Evolutionary conservation across 2,329 filamentous ascomycete species (phyloP).

Genomic region (Aspergillus sp.): DNA sequence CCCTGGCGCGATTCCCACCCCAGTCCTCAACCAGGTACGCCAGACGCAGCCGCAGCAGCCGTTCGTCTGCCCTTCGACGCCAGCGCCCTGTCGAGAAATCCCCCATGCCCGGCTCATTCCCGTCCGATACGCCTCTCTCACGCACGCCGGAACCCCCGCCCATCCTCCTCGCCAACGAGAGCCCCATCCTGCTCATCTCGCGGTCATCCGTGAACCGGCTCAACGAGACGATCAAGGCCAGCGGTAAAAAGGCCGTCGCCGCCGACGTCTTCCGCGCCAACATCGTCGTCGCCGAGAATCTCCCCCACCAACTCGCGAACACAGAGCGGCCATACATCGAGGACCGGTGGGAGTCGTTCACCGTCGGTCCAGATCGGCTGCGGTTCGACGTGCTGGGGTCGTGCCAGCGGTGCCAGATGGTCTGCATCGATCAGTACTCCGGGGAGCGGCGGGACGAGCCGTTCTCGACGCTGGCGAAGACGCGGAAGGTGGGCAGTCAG

Average conservation of each 20-base stretch:
- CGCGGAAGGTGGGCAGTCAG: slow-evolving; percentile 75
- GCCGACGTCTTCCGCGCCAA: slow-evolving; percentile 85
- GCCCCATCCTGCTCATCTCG: slow-evolving; percentile 83
- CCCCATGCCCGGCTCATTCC: slow-evolving; percentile 54
- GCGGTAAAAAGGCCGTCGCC: slow-evolving; percentile 54
- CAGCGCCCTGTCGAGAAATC: slow-evolving; percentile 16
- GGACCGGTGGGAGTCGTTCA: slow-evolving; percentile 70
- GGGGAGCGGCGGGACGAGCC: slow-evolving; percentile 78
- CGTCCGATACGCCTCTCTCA: slow-evolving; percentile 29
- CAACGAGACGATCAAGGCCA: slow-evolving; percentile 66
- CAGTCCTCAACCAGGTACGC: slow-evolving; percentile 59
- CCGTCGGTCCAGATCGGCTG: slow-evolving; percentile 53
- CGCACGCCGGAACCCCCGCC: slow-evolving; percentile 42
- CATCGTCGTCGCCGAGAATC: slow-evolving; percentile 65
- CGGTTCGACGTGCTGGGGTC: slow-evolving; percentile 66
- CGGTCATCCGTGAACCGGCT: slow-evolving; percentile 73
- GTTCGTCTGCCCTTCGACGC: slow-evolving; percentile 15
- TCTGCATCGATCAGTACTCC: slow-evolving; percentile 85
- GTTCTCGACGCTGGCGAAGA: slow-evolving; percentile 83
- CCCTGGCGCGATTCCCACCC: slow-evolving; percentile 78
- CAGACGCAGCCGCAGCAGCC: too few relatives aligned
- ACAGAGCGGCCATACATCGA: slow-evolving; percentile 67
- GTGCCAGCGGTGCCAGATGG: slow-evolving; percentile 92
- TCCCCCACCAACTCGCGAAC: slow-evolving; percentile 40
- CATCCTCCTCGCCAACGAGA: slow-evolving; percentile 88